These are phyloP conservation scores for Serendipita indica DNA, from an alignment of 768 basidiomycete species.

Conservation along the genomic window DNA sequence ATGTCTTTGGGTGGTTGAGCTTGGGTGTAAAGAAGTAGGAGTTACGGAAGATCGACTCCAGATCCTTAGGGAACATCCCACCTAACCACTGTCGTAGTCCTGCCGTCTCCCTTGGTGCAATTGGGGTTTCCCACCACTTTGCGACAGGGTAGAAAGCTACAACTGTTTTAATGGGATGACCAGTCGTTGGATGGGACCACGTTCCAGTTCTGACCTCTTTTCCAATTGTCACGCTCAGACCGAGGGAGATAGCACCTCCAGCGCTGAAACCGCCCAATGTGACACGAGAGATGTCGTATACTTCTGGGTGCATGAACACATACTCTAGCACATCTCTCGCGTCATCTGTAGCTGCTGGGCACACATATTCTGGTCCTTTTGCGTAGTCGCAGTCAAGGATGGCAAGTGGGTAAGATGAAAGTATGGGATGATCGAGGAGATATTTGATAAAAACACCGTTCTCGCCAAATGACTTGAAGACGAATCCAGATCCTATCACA, in stretches of 20 bases:
- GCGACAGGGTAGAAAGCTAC: neutral
- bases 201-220: neutral
- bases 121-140: neutral
- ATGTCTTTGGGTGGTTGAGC: neutral
- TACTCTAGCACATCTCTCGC: neutral
- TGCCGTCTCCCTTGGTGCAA: neutral
- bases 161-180: neutral
- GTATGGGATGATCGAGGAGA: neutral
- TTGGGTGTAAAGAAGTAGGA: neutral
- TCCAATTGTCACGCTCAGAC: neutral
- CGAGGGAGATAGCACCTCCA: neutral
- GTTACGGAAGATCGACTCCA: neutral
- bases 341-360: neutral
- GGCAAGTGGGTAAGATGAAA: neutral
- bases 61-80: neutral
- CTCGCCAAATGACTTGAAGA: neutral
- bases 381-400: constrained; percentile 7
- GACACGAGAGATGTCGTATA: neutral
- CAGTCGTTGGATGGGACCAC: neutral
- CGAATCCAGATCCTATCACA: neutral
- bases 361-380: neutral
- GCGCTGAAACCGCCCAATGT: neutral
- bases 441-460: neutral
- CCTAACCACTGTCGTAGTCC: neutral
- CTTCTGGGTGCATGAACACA: neutral